Percentiles rank a stretch among this genome's conserved stretches.
phyloP scores from a whole-genome alignment of 306 rosid species.

The Sicyos baderoa region DNA sequence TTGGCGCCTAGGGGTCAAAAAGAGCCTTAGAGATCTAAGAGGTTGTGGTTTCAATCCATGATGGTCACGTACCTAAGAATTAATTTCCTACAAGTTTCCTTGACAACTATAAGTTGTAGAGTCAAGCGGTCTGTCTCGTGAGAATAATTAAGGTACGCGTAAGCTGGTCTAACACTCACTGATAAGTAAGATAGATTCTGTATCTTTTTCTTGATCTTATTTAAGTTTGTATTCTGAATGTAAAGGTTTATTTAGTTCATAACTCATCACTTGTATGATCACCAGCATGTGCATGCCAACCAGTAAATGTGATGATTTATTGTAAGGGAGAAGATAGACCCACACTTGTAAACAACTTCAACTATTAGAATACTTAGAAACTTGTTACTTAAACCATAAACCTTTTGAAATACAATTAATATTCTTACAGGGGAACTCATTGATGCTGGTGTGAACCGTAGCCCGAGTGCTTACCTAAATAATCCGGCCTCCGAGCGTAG shows the following conservation, averaged over 20 bases:
- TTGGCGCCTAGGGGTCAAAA: too few relatives aligned
- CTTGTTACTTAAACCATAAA: slow-evolving; percentile 20
- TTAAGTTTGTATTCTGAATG: neutral
- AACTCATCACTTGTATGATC: slow-evolving; percentile 7
- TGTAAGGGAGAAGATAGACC: neutral
- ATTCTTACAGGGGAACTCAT: slow-evolving; percentile 57
- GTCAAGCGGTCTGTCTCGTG: too few relatives aligned
- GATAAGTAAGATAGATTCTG: too few relatives aligned
- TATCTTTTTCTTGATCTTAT: neutral
- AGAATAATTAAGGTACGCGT: too few relatives aligned
- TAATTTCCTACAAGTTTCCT: too few relatives aligned
- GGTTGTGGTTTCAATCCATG: too few relatives aligned
- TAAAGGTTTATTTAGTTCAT: neutral
- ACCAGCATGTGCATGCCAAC: neutral
- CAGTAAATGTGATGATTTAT: neutral
- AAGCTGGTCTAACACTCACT: too few relatives aligned
- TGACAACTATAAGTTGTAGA: too few relatives aligned
- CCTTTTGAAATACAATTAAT: neutral
- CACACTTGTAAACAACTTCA: neutral
- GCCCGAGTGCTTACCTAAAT: slow-evolving; percentile 88
- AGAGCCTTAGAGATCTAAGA: too few relatives aligned
- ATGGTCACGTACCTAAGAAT: too few relatives aligned
- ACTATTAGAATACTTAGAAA: neutral
- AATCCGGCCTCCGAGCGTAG: slow-evolving; percentile 67
- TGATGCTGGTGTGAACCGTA: slow-evolving; percentile 82